A percentile compares a stretch with the other conserved stretches of the same genome.
These are phyloP conservation scores for Metschnikowia orientalis DNA, from an alignment of 805 yeast species.

Conservation along the genomic window DNA sequence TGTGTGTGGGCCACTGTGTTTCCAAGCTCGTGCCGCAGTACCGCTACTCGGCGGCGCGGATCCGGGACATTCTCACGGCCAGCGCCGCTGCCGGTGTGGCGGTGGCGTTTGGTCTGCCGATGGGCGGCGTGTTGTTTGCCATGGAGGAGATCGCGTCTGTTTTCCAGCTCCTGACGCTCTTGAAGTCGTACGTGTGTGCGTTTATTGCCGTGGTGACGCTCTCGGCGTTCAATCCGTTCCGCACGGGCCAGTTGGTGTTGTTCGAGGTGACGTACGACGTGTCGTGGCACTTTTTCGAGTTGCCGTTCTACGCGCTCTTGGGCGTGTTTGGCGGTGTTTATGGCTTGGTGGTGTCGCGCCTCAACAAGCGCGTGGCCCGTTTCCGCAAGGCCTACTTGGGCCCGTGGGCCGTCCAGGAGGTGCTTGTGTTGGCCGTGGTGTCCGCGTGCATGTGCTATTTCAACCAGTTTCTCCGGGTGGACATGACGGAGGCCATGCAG, in stretches of 20 bases:
- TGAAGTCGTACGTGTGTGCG: constrained; percentile 91
- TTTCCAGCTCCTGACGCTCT: constrained; percentile 72
- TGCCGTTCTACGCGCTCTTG: constrained; percentile 70
- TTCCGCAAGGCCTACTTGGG: constrained; percentile 70
- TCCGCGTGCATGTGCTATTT: constrained; percentile 79
- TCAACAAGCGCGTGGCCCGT: constrained; percentile 70
- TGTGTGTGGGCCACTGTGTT: constrained; percentile 85
- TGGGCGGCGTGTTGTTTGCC: constrained; percentile 92
- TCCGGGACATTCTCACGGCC: constrained; percentile 70
- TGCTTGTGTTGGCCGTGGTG: constrained; percentile 56
- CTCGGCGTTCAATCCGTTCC: constrained; percentile 80
- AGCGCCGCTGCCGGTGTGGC: constrained; percentile 98
- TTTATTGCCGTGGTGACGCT: constrained; percentile 80
- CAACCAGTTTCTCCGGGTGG: constrained; percentile 73
- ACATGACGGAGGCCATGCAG: constrained; percentile 96
- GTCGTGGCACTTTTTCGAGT: constrained; percentile 81
- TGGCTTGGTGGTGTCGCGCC: constrained; percentile 72
- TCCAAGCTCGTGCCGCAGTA: constrained; percentile 50
- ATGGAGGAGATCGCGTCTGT: constrained; percentile 83
- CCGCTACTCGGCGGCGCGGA: constrained; percentile 41
- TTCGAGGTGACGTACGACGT: constrained; percentile 87
- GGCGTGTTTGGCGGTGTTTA: constrained; percentile 92
- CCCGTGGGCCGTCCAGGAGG: constrained; percentile 64
- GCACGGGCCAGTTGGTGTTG: constrained; percentile 91
- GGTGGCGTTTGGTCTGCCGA: constrained; percentile 95